A percentile compares a stretch with the other conserved stretches of the same genome.
phyloP scores from a whole-genome alignment of 306 rosid genomes.

The Argentina anserina region DNA sequence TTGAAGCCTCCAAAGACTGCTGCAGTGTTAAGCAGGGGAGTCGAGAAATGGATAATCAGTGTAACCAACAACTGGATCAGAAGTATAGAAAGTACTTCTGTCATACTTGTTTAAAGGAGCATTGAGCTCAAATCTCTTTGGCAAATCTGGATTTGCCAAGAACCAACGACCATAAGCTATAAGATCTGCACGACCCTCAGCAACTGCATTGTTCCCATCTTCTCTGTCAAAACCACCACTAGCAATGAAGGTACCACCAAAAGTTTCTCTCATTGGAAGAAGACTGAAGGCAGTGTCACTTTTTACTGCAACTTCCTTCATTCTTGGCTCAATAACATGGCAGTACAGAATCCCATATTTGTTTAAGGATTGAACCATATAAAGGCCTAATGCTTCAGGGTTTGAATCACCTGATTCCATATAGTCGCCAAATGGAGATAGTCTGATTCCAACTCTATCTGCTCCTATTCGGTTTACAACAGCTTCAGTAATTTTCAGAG shows the following conservation, averaged over 20 bases:
- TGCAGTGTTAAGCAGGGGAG: background rate
- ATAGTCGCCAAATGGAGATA: conserved; percentile 51
- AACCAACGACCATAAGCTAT: conserved; percentile 53
- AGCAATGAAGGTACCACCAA: conserved; percentile 52
- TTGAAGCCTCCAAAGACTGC: background rate
- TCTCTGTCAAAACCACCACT: conserved; percentile 47
- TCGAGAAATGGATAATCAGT: conserved; percentile 42
- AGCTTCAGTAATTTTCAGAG: conserved; percentile 42
- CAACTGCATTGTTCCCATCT: conserved; percentile 46
- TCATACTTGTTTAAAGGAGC: conserved; percentile 40
- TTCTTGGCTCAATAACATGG: conserved; percentile 64
- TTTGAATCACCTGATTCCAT: conserved; percentile 47
- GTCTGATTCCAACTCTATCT: conserved; percentile 50
- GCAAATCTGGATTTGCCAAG: conserved; percentile 59
- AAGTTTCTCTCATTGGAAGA: conserved; percentile 44
- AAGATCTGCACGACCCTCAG: conserved; percentile 27
- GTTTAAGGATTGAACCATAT: conserved; percentile 37
- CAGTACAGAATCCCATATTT: conserved; percentile 46
- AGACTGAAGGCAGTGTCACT: conserved; percentile 27
- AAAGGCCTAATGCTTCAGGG: conserved; percentile 43
- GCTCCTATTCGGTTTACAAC: conserved; percentile 48
- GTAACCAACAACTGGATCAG: conserved; percentile 49
- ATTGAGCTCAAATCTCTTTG: conserved; percentile 42
- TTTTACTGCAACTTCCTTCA: conserved; percentile 30
- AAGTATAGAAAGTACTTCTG: conserved; percentile 38